Percentiles rank a stretch among this genome's conserved stretches.
Evolutionary conservation across 2,329 filamentous ascomycete genomes (phyloP).

Genomic region (Trichoderma atrobrunneum): DNA sequence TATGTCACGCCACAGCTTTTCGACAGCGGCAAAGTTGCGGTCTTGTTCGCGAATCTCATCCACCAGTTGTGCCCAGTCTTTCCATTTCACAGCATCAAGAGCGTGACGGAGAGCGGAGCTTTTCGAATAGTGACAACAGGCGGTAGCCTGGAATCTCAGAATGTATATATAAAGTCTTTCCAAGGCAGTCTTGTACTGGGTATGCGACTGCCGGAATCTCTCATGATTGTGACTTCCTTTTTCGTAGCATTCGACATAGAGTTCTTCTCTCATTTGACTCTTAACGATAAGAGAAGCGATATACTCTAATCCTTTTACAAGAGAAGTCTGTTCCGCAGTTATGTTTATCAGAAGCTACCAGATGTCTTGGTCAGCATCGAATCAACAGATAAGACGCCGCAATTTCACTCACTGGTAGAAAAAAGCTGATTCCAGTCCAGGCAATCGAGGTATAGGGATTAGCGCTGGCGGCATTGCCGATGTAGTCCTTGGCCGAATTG

Average conservation of each 20-base stretch:
- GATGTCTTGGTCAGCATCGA: background rate
- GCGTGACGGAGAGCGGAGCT: background rate
- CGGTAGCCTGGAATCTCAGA: background rate
- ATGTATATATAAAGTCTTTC: background rate
- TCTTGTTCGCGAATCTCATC: background rate
- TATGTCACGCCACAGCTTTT: background rate
- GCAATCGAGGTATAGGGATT: background rate
- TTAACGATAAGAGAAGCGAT: background rate
- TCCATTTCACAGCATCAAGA: background rate
- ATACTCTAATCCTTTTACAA: background rate
- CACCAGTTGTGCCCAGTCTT: background rate
- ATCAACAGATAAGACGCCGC: fast-evolving
- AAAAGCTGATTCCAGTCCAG: background rate
- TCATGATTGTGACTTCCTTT: too few relatives aligned
- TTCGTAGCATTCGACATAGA: background rate
- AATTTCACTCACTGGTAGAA: background rate
- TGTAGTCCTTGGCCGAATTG: background rate
- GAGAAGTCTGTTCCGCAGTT: background rate
- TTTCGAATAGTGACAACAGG: background rate
- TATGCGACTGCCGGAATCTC: background rate
- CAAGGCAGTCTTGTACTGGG: background rate
- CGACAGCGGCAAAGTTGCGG: background rate
- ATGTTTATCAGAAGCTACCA: background rate
- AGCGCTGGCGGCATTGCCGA: background rate
- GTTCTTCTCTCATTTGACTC: background rate